phyloP scores from a whole-genome alignment of 1,284 basidiomycete genomes.

The Erythrobasidium hasegawianum region DNA sequence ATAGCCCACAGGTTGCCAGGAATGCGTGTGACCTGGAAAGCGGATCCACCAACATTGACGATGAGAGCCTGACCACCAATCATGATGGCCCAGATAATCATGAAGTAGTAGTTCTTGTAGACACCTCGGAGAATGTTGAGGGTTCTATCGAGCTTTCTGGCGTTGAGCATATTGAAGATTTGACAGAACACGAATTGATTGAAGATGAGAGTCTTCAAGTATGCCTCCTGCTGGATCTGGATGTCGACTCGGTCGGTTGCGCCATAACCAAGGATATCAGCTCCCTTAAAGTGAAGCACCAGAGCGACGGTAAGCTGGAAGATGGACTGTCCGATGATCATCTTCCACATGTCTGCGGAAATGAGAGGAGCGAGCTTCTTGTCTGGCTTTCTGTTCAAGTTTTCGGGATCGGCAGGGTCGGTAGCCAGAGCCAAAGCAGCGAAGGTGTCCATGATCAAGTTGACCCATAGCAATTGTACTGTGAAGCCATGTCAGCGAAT shows the following conservation, averaged over 20 bases:
- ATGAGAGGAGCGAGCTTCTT: constrained; percentile 82
- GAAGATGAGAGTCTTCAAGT: constrained; percentile 85
- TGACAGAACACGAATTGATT: constrained; percentile 96
- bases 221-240: constrained; percentile 53
- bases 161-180: constrained; percentile 91
- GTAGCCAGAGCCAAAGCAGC: constrained; percentile 95
- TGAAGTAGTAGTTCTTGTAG: constrained; percentile 75
- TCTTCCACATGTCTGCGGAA: constrained; percentile 65
- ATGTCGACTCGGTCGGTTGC: constrained; percentile 47
- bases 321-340: constrained; percentile 81
- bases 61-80: constrained; percentile 82
- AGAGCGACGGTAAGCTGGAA: constrained; percentile 84
- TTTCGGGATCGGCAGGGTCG: constrained; percentile 74
- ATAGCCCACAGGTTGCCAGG: constrained; percentile 87
- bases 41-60: constrained; percentile 83
- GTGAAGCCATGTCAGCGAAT: constrained; percentile 52
- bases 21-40: constrained; percentile 83
- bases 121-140: constrained; percentile 89
- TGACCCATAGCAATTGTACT: constrained; percentile 95
- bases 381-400: constrained; percentile 83
- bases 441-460: constrained; percentile 80
- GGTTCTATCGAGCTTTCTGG: constrained; percentile 74
- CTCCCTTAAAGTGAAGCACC: constrained; percentile 82
- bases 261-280: constrained; percentile 64
- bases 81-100: constrained; percentile 80